These are phyloP conservation scores for Xerocomus spinulosus DNA, from an alignment of 768 basidiomycete genomes.

Conservation along the genomic window DNA sequence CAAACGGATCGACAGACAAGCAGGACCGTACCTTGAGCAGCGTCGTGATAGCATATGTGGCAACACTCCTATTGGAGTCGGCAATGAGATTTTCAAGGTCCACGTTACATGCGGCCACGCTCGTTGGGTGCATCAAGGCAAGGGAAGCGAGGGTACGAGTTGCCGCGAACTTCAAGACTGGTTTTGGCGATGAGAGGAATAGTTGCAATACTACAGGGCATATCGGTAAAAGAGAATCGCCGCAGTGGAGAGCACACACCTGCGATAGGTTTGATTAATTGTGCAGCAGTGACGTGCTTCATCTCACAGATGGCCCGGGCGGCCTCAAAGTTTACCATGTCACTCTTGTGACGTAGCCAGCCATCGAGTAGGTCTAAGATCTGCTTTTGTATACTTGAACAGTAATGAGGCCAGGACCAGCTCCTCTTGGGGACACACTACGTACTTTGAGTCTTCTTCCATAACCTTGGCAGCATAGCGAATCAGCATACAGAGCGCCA, in stretches of 20 bases:
- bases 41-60: constrained; percentile 98
- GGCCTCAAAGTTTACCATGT: constrained; percentile 99
- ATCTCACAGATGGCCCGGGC: constrained; percentile 97
- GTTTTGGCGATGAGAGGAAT: constrained; percentile 93
- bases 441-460: constrained; percentile 98
- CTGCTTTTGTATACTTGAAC: constrained; percentile 74
- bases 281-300: constrained; percentile 72
- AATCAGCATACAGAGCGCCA: constrained; percentile 98
- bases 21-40: constrained; percentile 71
- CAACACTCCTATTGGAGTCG: constrained; percentile 92
- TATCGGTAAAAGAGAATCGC: constrained; percentile 8
- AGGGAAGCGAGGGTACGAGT: constrained; percentile 91
- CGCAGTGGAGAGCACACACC: constrained; percentile 44
- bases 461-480: constrained; percentile 98
- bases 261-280: constrained; percentile 83
- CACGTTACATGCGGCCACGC: constrained; percentile 89
- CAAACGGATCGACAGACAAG: background rate
- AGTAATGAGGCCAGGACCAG: background rate
- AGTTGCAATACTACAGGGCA: constrained; percentile 72
- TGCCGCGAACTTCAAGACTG: constrained; percentile 94
- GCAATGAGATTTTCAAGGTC: constrained; percentile 97
- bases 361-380: constrained; percentile 93
- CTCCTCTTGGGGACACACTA: background rate
- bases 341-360: constrained; percentile 96
- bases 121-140: constrained; percentile 78